These are phyloP conservation scores for Aspergillus olivimuriae DNA, from an alignment of 495 filamentous ascomycete species.

Conservation along the genomic window DNA sequence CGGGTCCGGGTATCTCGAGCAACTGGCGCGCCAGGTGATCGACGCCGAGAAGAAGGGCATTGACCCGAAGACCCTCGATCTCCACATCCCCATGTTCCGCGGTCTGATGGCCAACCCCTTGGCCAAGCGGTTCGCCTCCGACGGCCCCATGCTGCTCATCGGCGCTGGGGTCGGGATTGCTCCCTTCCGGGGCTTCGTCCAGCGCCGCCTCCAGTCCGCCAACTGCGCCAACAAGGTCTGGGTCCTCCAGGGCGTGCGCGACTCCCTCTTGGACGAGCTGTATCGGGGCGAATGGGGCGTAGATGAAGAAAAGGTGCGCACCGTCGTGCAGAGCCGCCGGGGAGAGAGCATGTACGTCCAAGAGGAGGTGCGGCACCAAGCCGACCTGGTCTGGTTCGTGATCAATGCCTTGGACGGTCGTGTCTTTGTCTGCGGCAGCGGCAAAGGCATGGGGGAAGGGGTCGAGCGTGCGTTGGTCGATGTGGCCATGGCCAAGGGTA, in stretches of 20 bases:
- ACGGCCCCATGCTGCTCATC: slow-evolving; percentile 96
- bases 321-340: slow-evolving; percentile 79
- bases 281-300: slow-evolving; percentile 96
- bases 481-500: slow-evolving; percentile 74
- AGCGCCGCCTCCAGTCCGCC: slow-evolving; percentile 87
- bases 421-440: slow-evolving; percentile 92
- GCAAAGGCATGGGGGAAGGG: slow-evolving; percentile 95
- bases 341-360: slow-evolving; percentile 79
- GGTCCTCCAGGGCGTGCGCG: slow-evolving; percentile 95
- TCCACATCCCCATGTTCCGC: slow-evolving; percentile 93
- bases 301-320: slow-evolving; percentile 86
- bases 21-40: slow-evolving; percentile 63
- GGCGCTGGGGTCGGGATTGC: slow-evolving; percentile 95
- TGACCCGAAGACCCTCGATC: slow-evolving; percentile 42
- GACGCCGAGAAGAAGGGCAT: slow-evolving; percentile 53
- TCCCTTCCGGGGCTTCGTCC: slow-evolving; percentile 94
- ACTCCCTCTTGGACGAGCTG: slow-evolving; percentile 86
- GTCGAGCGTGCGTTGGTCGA: slow-evolving; percentile 79
- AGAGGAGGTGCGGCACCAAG: slow-evolving; percentile 78
- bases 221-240: slow-evolving; percentile 99
- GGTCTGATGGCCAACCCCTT: slow-evolving; percentile 98
- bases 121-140: slow-evolving; percentile 77
- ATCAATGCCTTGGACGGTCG: slow-evolving; percentile 89
- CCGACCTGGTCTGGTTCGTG: slow-evolving; percentile 93
- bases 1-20: slow-evolving; percentile 80